Percentiles rank a stretch among this genome's conserved stretches.
Conservation (phyloP, 805 yeast genomes). For the Lachancea quebecensis region DNA sequence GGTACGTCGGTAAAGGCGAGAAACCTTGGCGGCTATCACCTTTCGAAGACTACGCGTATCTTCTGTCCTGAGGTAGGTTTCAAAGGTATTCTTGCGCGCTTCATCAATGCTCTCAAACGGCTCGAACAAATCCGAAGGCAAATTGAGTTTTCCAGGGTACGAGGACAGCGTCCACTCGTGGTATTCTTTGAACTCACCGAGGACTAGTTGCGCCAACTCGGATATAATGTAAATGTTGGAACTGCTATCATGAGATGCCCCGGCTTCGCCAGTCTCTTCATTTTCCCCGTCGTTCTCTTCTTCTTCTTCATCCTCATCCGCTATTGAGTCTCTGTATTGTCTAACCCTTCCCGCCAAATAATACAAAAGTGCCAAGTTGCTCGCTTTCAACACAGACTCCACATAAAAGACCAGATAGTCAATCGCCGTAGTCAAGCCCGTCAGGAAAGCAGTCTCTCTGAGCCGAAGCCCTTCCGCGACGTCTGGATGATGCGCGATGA, state of each 20-base stretch:
- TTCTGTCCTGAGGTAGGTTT: constrained; percentile 47
- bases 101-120: constrained; percentile 51
- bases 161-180: constrained; percentile 66
- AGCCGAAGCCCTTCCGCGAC: constrained; percentile 45
- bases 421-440: constrained; percentile 47
- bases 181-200: constrained; percentile 49
- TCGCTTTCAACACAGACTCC: constrained; percentile 51
- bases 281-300: constrained; percentile 10
- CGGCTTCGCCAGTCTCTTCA: constrained; percentile 7
- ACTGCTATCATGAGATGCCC: constrained; percentile 19
- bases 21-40: constrained; percentile 31
- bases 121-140: constrained; percentile 65
- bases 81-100: constrained; percentile 50
- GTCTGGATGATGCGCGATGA: constrained; percentile 60
- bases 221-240: constrained; percentile 55
- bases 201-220: constrained; percentile 62
- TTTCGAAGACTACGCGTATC: constrained; percentile 34
- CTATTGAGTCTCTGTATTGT: constrained; percentile 58
- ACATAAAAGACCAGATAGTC: constrained; percentile 57
- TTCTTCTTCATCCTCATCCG: constrained; percentile 27
- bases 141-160: constrained; percentile 71
- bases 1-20: constrained; percentile 23
- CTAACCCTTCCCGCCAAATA: constrained; percentile 74
- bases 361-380: constrained; percentile 65
- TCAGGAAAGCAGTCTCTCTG: constrained; percentile 27